phyloP scores from a whole-genome alignment of 139 green algal genomes.

The Chlamydomonas schloesseri region DNA sequence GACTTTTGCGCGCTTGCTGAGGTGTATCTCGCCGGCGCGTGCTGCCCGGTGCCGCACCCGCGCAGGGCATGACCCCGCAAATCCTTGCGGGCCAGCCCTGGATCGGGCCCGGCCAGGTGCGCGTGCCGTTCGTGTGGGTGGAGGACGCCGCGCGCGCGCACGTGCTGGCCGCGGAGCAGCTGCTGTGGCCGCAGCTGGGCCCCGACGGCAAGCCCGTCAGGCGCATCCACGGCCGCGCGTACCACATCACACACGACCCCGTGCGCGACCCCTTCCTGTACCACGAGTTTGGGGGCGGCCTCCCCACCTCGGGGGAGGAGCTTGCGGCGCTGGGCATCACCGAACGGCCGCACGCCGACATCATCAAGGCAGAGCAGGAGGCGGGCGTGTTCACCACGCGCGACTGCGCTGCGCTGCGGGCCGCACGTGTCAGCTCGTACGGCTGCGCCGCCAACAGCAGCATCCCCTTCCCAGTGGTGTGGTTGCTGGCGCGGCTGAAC shows the following conservation, averaged over 20 bases:
- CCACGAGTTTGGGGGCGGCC: not conserved
- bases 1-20: not conserved
- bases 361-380: not conserved
- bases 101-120: not conserved
- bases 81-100: not conserved
- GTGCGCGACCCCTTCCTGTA: constrained; percentile 8
- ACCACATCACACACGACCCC: constrained; percentile 30
- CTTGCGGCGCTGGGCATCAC: not conserved
- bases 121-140: constrained; percentile 27
- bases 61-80: not conserved
- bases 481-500: constrained; percentile 14
- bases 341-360: not conserved
- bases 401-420: too few relatives aligned
- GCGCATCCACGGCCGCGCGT: constrained; percentile 23
- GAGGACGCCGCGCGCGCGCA: constrained; percentile 31
- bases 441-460: not conserved
- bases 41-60: not conserved
- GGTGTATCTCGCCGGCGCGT: not conserved
- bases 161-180: constrained; percentile 4
- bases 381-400: not conserved
- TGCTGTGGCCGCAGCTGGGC: not conserved
- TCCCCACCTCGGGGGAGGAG: too few relatives aligned
- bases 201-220: not conserved
- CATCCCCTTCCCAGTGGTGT: not conserved
- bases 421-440: not conserved